Evolutionary conservation across 768 basidiomycete species (phyloP).

Genomic region (Mycena galericulata): DNA sequence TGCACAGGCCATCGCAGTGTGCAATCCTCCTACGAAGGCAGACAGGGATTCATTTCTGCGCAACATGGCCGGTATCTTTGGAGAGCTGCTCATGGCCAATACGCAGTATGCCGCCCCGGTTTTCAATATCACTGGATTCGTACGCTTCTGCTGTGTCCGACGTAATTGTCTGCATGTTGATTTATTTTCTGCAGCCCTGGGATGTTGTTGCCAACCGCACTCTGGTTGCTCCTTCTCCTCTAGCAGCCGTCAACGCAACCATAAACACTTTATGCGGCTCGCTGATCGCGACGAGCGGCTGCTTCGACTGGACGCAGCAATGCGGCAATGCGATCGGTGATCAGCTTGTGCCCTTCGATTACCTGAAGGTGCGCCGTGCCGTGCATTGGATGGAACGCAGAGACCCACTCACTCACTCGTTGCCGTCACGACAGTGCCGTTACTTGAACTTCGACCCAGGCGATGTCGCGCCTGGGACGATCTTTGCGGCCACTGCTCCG

Average conservation of each 20-base stretch:
- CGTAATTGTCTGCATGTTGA: no score
- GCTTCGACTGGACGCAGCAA: slow-evolving; percentile 7
- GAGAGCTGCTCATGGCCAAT: neutral
- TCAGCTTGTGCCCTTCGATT: neutral
- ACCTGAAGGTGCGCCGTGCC: neutral
- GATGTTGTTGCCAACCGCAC: slow-evolving; percentile 10
- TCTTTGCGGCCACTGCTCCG: slow-evolving; percentile 5
- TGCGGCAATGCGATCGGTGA: neutral
- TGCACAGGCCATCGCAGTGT: neutral
- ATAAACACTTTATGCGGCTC: slow-evolving; percentile 2
- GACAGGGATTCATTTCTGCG: slow-evolving; percentile 8
- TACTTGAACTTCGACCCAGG: slow-evolving; percentile 13
- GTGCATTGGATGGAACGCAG: neutral
- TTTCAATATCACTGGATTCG: slow-evolving; percentile 7
- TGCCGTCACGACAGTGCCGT: neutral
- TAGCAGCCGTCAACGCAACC: slow-evolving; percentile 11
- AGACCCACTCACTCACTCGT: no score
- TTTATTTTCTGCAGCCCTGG: slow-evolving; percentile 6
- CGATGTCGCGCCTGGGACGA: neutral
- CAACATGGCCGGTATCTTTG: neutral
- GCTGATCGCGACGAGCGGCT: neutral
- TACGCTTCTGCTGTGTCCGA: neutral
- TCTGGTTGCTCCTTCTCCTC: neutral
- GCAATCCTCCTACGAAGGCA: neutral
- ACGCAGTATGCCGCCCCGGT: neutral